Base-by-base conservation (phyloP, 805 yeast species). In the Kluyveromyces nonfermentans region DNA sequence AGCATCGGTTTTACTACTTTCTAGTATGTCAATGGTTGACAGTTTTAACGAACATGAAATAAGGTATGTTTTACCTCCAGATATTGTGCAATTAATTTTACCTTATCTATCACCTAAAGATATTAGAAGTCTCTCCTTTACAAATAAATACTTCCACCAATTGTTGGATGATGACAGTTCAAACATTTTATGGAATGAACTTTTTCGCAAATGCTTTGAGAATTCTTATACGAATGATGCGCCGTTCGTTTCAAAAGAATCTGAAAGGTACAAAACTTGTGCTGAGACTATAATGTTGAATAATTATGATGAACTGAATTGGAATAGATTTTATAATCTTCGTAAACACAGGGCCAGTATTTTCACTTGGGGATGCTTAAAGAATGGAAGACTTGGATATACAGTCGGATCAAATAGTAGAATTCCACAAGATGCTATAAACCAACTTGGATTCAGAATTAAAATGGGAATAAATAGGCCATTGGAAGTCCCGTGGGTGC, bases 301-400 rank as follows among this genome's bases (percentile, higher is more conserved):
- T 5, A 44, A 36, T 8, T 53, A 40, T 33, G 51, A 58, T 5
- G 41, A 47, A 1, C 4, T 41, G n/a, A 35, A 50, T 3, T 62
- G 67, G 67, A 51, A 50, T 8, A 50, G 55, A n/a, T 35, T 57
- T 7, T 62, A 52, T 45, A 42, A 51, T 5, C 15, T 50, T 15
- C 45, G 67, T 21, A 39, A 55, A 3, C 40, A 46, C 7, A 42
- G 53, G 10, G 49, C 60, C 5, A 42, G 45, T n/a, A 33, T 62
- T 3, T 57, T 56, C 37, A 58, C 65, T 1, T 62, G 67, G 67
- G 67, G 67, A 1, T 58, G 62, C 33, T 35, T 58, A 7, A 57
- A 53, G 37, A 61, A 61, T 41, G 59, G 59, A 16, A 48, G 67
- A 34, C 44, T 62, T 15, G 67, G 67, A 2, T 62, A 50, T 35